These are phyloP conservation scores for Naganishia albida DNA, from an alignment of 1,284 basidiomycete species.

Conservation along the genomic window DNA sequence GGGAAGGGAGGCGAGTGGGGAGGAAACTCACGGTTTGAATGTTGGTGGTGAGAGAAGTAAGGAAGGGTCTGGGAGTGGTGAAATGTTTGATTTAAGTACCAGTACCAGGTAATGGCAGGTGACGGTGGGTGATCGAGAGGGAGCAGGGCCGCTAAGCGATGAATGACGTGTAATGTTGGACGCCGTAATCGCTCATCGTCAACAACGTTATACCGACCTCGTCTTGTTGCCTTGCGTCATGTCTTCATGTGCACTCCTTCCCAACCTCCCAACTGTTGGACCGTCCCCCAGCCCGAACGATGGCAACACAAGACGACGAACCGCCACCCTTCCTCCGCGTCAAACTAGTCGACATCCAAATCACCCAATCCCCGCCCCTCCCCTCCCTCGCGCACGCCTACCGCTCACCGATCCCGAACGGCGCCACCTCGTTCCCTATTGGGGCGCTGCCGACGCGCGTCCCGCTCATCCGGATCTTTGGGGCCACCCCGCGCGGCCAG, in stretches of 20 bases:
- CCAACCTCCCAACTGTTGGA: no score
- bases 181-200: neutral
- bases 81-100: neutral
- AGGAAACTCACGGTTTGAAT: conserved; percentile 13
- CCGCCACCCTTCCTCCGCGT: conserved; percentile 29
- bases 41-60: neutral
- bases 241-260: no score
- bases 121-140: neutral
- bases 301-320: neutral
- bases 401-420: conserved; percentile 58
- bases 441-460: conserved; percentile 60
- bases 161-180: neutral
- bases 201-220: neutral
- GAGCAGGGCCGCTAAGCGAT: neutral
- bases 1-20: neutral
- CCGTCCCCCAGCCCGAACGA: neutral
- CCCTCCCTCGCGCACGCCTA: conserved; percentile 50
- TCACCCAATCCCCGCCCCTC: conserved; percentile 43
- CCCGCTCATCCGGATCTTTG: conserved; percentile 85
- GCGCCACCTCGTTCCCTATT: conserved; percentile 49
- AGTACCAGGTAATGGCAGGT: neutral
- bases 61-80: neutral
- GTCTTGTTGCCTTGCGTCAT: no score
- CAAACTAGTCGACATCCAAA: conserved; percentile 30
- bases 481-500: conserved; percentile 72